Base-by-base conservation (phyloP, 257 asterid species). In the Nicotiana noctiflora region DNA sequence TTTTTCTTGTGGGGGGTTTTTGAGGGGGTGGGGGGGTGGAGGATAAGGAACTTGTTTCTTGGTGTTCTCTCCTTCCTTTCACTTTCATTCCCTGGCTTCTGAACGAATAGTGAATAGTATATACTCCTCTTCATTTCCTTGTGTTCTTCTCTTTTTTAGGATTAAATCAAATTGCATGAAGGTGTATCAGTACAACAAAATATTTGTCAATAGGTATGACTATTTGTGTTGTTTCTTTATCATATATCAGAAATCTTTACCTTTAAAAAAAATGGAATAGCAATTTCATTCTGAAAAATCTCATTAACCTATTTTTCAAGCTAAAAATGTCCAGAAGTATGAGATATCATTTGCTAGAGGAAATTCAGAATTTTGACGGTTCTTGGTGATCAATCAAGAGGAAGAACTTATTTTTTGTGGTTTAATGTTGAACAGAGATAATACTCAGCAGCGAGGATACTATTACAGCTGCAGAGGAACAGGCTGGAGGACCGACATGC, bases 391-490 rank as follows among this genome's bases (percentile, higher is more conserved):
- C 82, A 23, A 72, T 72, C 23, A 46, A 12, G 37, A 59, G 19
- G 18, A 14, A 46, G 60, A 49, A 72, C 78, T 81, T 27, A 75
- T 55, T 37, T 62, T 23, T 62, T 23, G 5, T 80, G 75, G 44
- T 27, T 18, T 64, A 34, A 51, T 66, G 59, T 76, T 84, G 78
- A 25, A 77, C 94, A 96, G 98, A 89, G 74, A 91, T 93, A 77
- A 91, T 96, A 75, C 86, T 92, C 67, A 86, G 90, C 44, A 90
- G 87, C 81, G 92, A 89, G 81, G 97, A 88, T 86, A 82, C 89
- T 27, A 87, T 84, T 70, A 84, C 89, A 23, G 89, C 34, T 67
- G 84, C 83, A 79, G 92, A 84, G 81, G 90, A 84, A 66, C 85
- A 80, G 6, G 74, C 81, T 70, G 91, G 89, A 53, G 93, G 95